Base-by-base conservation (phyloP, 2,329 filamentous ascomycete species). In the Cladorrhinum sp. region DNA sequence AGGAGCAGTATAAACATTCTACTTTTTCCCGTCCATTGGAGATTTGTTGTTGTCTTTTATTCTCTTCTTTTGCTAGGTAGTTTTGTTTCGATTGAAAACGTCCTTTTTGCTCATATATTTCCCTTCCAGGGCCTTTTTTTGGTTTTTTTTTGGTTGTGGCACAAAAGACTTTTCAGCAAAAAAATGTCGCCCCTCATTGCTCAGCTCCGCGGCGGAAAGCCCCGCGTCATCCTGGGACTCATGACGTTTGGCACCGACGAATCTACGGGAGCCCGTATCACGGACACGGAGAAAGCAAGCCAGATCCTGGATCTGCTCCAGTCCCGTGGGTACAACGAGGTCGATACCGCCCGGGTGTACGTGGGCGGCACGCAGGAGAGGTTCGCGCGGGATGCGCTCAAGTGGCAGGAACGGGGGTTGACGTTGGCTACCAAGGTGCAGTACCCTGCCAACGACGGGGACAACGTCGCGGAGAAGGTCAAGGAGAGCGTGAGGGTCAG, bases 331-430 rank as follows among this genome's bases (percentile, higher is more conserved):
- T 90, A 90, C 76, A 84, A 85, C 69, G 88, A 91, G 70, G 75
- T 92, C 55, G 90, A 92, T 70, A 92, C 89, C 0, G 89, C 89
- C 0, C 80, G 88, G 13, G 70, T 80, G 57, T 92, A 92, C 64
- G 76, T 89, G 48, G 84, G 76, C 29, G 88, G 88, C 57, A 79
- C 83, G 65, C 88, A 92, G 69, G 89, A 92, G 71, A 85, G 81
- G 8, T 92, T 85, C 71, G 89, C 86, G 1, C 77, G 80, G 4
- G 81, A 87, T 59, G 86, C 85, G 0, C 41, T 45, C 3, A 81
- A 81, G 25, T 91, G 87, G 86, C 84, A 87, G 69, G 82, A 89
- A 59, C 82, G 88, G 25, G 88, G 88, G 0, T 75, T 92, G 51
- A 85, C 79, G 2, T 71, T 91, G 29, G 89, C 88, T 3, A 91